These are phyloP conservation scores for Cryptococcus amylolentus DNA, from an alignment of 1,284 basidiomycete species.

Conservation along the genomic window DNA sequence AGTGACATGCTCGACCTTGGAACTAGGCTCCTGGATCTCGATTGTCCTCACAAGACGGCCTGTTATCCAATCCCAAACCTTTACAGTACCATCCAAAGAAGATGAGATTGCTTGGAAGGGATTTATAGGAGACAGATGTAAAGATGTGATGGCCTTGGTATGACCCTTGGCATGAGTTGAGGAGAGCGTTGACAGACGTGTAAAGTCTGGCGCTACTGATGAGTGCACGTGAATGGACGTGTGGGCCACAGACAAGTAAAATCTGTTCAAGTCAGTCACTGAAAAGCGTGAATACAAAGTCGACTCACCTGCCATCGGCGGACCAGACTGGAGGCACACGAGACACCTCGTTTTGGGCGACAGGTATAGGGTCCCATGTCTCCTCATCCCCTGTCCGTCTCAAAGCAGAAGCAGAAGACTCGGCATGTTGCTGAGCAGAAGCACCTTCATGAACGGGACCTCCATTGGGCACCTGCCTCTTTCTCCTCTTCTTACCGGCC, in stretches of 20 bases:
- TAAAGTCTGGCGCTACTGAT: constrained; percentile 59
- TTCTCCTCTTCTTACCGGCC: constrained; percentile 5
- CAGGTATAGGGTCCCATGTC: constrained; percentile 39
- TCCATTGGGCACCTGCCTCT: neutral
- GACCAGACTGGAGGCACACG: constrained; percentile 72
- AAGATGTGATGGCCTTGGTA: constrained; percentile 65
- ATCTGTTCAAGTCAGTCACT: constrained; percentile 53
- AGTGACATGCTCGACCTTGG: constrained; percentile 53
- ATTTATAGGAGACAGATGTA: constrained; percentile 78
- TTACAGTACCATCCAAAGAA: constrained; percentile 75
- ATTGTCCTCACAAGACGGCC: constrained; percentile 73
- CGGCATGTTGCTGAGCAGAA: neutral
- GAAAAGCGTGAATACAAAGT: neutral
- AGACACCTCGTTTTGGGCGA: constrained; percentile 68
- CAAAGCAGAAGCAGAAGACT: neutral
- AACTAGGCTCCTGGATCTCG: constrained; percentile 61
- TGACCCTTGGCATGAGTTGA: constrained; percentile 52
- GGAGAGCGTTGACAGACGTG: constrained; percentile 74
- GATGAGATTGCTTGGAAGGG: constrained; percentile 84
- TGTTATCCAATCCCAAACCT: constrained; percentile 92
- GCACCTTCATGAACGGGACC: neutral
- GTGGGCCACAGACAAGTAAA: constrained; percentile 79
- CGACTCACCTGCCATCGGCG: constrained; percentile 73
- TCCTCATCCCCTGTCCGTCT: neutral
- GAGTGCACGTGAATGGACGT: constrained; percentile 78